Evolutionary conservation across 2,329 filamentous ascomycete species (phyloP), one percentile per base, ranked within the genome.

Genomic region (Thielaviopsis populi): DNA sequence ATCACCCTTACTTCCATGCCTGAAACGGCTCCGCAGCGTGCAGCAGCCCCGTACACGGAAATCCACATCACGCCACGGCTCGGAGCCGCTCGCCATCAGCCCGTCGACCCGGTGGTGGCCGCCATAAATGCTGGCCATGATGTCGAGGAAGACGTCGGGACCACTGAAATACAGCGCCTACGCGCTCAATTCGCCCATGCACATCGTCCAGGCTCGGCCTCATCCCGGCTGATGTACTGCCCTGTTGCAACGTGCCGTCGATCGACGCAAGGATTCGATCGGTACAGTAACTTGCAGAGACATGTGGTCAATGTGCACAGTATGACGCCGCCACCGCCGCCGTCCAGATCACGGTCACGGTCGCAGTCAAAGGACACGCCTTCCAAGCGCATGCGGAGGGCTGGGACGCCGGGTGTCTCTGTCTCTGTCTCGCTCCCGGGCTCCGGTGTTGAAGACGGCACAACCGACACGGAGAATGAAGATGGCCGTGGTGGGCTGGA

Each of bases 1-100:
- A 90, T 94, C 81, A 74, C 76, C 1, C 78, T 91, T 65, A 78
- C 80, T 27, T 82, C 77, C 0, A 74, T 89, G n/a, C 69, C 71
- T 62, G 75, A 77, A 58, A 62, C 62, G 1, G 24, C 50, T 22
- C 30, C 59, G 10, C 40, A 50, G 6, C 33, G 24, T 2, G 22
- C 33, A 2, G 54, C 61, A 50, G 53, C 54, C 17, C 19, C 43
- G 10, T 40, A 40, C 0, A 30, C 64, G n/a, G 27, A 8, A 48
- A 3, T 42, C 61, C 2, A 27, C 43, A 53, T 66, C 6, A 2
- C n/a, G 19, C 64, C 64, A 19, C 63, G 60, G 17, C 19, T 42
- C 19, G 33, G 27, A 17, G 6, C 59, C 6, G 3, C 33, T 2
- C 58, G 61, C 8, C 42, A 59, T 24, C n/a, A 33, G 43, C 24